Evolutionary conservation across 768 basidiomycete species (phyloP).

Genomic region (Chalciporus sphaerocephalus): DNA sequence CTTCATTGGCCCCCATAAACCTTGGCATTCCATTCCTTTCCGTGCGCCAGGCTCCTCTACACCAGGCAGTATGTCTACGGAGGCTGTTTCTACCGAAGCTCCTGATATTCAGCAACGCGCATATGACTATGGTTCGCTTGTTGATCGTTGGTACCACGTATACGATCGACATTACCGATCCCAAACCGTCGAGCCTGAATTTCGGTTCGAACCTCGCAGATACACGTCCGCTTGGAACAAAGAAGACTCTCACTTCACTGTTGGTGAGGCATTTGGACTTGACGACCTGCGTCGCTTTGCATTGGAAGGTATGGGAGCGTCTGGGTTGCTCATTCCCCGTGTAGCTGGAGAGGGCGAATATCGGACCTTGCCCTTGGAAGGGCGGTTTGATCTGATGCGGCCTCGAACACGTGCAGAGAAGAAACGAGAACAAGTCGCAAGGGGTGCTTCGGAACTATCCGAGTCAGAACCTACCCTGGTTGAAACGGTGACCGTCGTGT

Average conservation of each 20-base stretch:
- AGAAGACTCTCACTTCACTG: constrained; percentile 1
- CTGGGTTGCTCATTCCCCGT: constrained; percentile 8
- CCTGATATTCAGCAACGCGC: constrained; percentile 36
- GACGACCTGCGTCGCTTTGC: constrained; percentile 36
- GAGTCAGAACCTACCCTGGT: constrained; percentile 13
- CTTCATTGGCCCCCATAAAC: constrained; percentile 95
- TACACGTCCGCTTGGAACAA: constrained; percentile 79
- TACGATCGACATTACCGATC: constrained; percentile 87
- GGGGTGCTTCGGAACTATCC: constrained; percentile 13
- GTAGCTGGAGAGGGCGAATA: constrained; percentile 64
- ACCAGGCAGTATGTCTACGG: constrained; percentile 28
- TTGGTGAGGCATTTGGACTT: constrained; percentile 35
- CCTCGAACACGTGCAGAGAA: constrained; percentile 25
- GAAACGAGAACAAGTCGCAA: constrained; percentile 2
- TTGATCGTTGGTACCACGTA: constrained; percentile 87
- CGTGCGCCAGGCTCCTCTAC: constrained; percentile 54
- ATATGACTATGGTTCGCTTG: constrained; percentile 75
- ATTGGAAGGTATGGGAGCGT: constrained; percentile 27
- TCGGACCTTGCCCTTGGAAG: constrained; percentile 76
- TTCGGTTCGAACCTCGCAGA: constrained; percentile 57
- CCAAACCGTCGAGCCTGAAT: constrained; percentile 37
- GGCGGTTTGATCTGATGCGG: constrained; percentile 84
- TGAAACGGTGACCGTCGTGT: constrained; percentile 4
- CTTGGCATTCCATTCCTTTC: constrained; percentile 76
- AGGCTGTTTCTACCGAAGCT: constrained; percentile 14